Evolutionary conservation across 1,284 basidiomycete species (phyloP).

Genomic region (Somion occarium): DNA sequence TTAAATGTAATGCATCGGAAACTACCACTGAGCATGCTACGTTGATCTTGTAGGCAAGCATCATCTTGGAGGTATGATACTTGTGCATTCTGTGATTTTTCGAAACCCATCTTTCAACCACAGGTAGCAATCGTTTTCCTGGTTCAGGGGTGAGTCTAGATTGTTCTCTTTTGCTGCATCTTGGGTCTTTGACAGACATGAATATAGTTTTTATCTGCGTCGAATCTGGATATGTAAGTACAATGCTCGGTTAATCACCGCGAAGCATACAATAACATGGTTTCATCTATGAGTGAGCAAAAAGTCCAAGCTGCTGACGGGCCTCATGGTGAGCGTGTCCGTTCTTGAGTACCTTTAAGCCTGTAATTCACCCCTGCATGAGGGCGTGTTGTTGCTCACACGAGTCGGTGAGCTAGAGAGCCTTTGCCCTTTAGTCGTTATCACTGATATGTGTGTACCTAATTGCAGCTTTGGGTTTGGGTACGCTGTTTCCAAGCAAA

Average conservation of each 20-base stretch:
- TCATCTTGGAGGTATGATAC: not conserved
- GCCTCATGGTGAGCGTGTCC: not conserved
- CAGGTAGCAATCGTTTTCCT: not conserved
- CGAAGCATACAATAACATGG: not conserved
- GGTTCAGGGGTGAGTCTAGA: not conserved
- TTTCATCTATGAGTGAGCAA: not conserved
- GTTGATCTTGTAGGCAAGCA: not conserved
- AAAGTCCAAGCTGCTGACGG: not conserved
- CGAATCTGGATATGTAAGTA: constrained; percentile 1
- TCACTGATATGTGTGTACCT: not conserved
- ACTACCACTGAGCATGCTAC: not conserved
- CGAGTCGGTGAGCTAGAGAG: constrained; percentile 1
- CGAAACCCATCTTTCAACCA: not conserved
- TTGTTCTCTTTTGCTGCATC: not conserved
- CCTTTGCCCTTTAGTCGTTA: not conserved
- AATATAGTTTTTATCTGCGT: constrained; percentile 1
- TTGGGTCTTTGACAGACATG: not conserved
- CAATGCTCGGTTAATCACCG: not conserved
- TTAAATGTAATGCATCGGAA: too few species aligned
- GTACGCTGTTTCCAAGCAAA: not conserved
- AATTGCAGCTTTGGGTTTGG: not conserved
- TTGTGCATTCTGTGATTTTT: not conserved
- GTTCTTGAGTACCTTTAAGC: not conserved
- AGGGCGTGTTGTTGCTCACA: not conserved
- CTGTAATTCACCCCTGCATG: not conserved